These are phyloP conservation scores for Drechslera avenae DNA, from an alignment of 2,329 filamentous ascomycete genomes.

Conservation along the genomic window DNA sequence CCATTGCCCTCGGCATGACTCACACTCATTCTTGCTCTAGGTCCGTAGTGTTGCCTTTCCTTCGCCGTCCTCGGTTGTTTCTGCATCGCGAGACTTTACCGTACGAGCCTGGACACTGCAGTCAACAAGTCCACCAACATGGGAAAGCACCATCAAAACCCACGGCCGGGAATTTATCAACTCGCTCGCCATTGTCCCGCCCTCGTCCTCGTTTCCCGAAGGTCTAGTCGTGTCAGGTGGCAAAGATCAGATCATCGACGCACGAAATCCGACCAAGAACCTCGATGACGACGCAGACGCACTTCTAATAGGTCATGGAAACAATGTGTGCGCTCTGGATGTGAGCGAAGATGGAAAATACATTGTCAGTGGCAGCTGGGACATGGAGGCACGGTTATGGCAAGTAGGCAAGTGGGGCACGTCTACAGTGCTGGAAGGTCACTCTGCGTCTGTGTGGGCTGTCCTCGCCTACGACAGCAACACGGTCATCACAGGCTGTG, in stretches of 20 bases:
- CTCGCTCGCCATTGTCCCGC: slow-evolving; percentile 74
- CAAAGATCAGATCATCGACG: slow-evolving; percentile 91
- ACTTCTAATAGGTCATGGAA: slow-evolving; percentile 80
- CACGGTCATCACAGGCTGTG: slow-evolving; percentile 79
- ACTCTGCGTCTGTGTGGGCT: slow-evolving; percentile 87
- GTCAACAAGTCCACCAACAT: slow-evolving; percentile 68
- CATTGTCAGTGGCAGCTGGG: slow-evolving; percentile 93
- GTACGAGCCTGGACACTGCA: slow-evolving; percentile 83
- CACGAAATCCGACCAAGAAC: slow-evolving; percentile 71
- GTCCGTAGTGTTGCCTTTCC: slow-evolving; percentile 87
- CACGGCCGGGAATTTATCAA: slow-evolving; percentile 89
- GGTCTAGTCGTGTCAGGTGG: slow-evolving; percentile 87
- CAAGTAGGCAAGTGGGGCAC: slow-evolving; percentile 82
- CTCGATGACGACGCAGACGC: slow-evolving; percentile 80
- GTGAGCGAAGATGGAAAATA: slow-evolving; percentile 72
- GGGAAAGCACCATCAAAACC: slow-evolving; percentile 77
- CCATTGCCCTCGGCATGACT: too few species aligned
- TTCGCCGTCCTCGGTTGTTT: slow-evolving; percentile 71
- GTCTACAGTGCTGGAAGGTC: slow-evolving; percentile 71
- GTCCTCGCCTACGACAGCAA: slow-evolving; percentile 81
- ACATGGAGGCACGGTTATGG: slow-evolving; percentile 87
- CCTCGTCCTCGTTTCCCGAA: slow-evolving; percentile 70
- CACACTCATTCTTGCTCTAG: slow-evolving; percentile 53
- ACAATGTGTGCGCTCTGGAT: slow-evolving; percentile 88
- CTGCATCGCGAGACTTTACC: slow-evolving; percentile 88